phyloP scores from a whole-genome alignment of 257 asterid genomes.

The Solanum lycopersicoides region DNA sequence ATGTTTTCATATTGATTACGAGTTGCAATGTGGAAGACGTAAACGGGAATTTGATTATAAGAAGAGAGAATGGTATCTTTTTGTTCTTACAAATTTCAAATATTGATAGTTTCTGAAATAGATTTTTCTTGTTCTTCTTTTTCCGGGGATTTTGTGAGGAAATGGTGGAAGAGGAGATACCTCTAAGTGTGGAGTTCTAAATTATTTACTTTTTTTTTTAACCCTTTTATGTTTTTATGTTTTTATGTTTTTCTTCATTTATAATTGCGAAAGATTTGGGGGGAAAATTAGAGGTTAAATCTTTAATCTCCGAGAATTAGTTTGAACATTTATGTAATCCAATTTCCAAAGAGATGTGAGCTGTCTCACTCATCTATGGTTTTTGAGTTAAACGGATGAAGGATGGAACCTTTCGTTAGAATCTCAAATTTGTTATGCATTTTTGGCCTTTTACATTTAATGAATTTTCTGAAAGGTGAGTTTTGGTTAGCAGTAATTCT shows the following conservation, averaged over 20 bases:
- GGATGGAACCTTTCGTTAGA: neutral
- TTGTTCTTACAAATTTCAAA: neutral
- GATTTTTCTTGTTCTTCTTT: neutral
- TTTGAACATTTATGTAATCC: neutral
- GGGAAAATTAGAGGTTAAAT: neutral
- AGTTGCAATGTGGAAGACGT: neutral
- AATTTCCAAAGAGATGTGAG: neutral
- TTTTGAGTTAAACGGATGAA: neutral
- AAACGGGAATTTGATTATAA: neutral
- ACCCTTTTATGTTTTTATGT: neutral
- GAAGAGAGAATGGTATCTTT: neutral
- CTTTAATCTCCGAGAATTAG: neutral
- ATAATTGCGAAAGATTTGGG: neutral
- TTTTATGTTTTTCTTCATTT: neutral
- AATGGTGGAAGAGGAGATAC: neutral
- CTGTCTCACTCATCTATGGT: too few relatives aligned
- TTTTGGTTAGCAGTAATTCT: neutral
- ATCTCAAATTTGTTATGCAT: neutral
- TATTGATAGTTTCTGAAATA: neutral
- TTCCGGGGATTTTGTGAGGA: neutral
- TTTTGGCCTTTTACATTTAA: neutral
- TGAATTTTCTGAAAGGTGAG: neutral
- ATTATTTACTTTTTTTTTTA: neutral
- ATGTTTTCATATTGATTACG: neutral
- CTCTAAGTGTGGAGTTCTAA: neutral